Evolutionary conservation across 2,329 filamentous ascomycete species (phyloP).

Genomic region (Plectosphaerella sp.): DNA sequence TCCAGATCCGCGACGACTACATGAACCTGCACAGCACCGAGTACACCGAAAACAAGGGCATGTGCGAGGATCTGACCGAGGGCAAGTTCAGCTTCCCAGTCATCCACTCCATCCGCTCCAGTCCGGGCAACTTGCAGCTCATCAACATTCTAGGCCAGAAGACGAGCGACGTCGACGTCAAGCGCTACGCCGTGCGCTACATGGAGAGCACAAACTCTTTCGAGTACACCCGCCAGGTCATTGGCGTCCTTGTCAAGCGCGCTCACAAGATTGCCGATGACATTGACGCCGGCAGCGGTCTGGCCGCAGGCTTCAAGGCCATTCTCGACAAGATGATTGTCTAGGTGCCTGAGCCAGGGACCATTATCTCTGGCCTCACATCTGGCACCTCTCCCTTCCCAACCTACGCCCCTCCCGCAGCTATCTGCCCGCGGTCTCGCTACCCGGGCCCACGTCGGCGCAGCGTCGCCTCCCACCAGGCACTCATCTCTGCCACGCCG

Average conservation of each 20-base stretch:
- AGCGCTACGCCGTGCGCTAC: slow-evolving; percentile 83
- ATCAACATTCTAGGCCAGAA: slow-evolving; percentile 92
- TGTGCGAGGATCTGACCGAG: slow-evolving; percentile 93
- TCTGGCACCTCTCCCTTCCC: too few species aligned
- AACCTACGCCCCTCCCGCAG: too few species aligned
- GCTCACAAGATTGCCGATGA: slow-evolving; percentile 59
- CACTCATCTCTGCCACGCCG: too few species aligned
- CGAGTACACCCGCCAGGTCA: slow-evolving; percentile 70
- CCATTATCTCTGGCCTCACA: too few species aligned
- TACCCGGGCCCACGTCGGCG: too few species aligned
- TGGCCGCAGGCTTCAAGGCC: slow-evolving; percentile 53
- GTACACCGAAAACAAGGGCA: slow-evolving; percentile 85
- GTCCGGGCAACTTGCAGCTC: slow-evolving; percentile 71
- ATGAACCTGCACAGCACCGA: slow-evolving; percentile 73
- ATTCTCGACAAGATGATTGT: slow-evolving; percentile 65
- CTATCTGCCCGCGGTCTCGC: too few species aligned
- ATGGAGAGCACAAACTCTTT: slow-evolving; percentile 92
- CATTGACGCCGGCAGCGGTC: slow-evolving; percentile 57
- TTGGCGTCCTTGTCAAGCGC: slow-evolving; percentile 58
- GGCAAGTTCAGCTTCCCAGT: slow-evolving; percentile 96
- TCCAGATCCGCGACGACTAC: slow-evolving; percentile 92
- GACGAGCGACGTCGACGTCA: slow-evolving; percentile 80
- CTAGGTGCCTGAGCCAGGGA: neutral
- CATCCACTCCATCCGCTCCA: slow-evolving; percentile 83
- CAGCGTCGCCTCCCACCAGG: too few species aligned